Evolutionary conservation across 805 yeast genomes (phyloP), one percentile per base, ranked within the genome.

Genomic region (Candida awuae): DNA sequence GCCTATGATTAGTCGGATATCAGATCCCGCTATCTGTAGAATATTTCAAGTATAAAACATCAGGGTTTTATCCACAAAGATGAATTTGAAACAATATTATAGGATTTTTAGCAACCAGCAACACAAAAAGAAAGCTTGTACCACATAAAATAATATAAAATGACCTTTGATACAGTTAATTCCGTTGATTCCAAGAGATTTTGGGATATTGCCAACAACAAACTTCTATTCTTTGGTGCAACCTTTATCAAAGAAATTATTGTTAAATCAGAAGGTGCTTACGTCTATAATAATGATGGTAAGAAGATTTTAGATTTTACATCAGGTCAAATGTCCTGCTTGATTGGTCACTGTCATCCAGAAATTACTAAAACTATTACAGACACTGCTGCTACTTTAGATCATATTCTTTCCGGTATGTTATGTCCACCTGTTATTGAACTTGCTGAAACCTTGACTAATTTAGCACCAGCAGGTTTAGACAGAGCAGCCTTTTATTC

Each of bases 311-410:
- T 53, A 14, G 57, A 53, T 32, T 53, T 54, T 40, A 54, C 59
- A 12, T 54, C 58, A 0, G 59, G 58, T 9, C 58, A 54, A 29
- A 47, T 48, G 51, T 47, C 51, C 1, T 45, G 49, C 36, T 38
- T 54, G 31, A 40, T 58, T 31, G 63, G 63, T 6, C 61, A 56
- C 42, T 44, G 55, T 29, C 47, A 56, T 34, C 50, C 48, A 6
- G 59, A 54, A 35, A 49, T 58, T n/a, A 41, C 45, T 8, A 35
- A 55, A 13, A 44, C 47, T 2, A 56, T 58, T 26, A 27, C 51
- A 1, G 37, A 50, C 7, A 49, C 43, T 37, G 53, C 56, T 13
- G 32, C 44, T 25, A 45, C 53, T 16, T 39, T 49, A 26, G 55
- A 51, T 23, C 60, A 51, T 26, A 42, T 56, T 19, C 50, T 48